Evolutionary conservation across 306 rosid species (phyloP), one percentile per base, ranked within the genome.

Genomic region (Corylus avellana): DNA sequence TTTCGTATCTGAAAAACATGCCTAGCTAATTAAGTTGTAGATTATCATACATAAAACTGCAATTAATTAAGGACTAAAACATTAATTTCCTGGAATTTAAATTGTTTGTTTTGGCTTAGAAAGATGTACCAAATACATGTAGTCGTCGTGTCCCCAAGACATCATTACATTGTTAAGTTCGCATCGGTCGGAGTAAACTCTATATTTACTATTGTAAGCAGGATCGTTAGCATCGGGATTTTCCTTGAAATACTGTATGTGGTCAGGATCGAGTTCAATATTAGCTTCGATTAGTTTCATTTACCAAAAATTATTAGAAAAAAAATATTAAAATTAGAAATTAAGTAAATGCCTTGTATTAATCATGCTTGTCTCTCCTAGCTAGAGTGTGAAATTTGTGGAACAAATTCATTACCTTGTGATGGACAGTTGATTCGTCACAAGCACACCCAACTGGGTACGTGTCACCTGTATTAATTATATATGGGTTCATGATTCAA

Each of bases 81-180:
- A 37, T 37, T 37, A 37, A 37, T 37, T 37, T 37, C 4, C 0
- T 37, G 42, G 3, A 3, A 5, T 5, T 42, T 42, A 32, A 32
- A 1, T 2, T 32, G 2, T 8, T 42, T 8, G 46, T 2, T 50
- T 61, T 22, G 70, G 12, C n/a, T 77, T 77, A 4, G 17, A 56
- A 48, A 63, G 72, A 25, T 74, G 63, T 90, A 91, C 98, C 81
- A 93, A 78, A 67, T 91, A 91, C 98, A 93, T 91, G 79, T 93
- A 93, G 73, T 93, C 98, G 77, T 90, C 98, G 25, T 93, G 97
- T 59, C 98, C 98, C 97, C 95, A 93, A 17, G 98, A 93, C 97
- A 91, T 91, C 89, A 91, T 39, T 12, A 91, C 93, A 39, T 88
- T 93, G 86, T 88, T 64, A 22, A 93, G 96, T 67, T 97, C 98